Percentiles rank a stretch among this genome's conserved stretches.
These are phyloP conservation scores for Hymenoscyphus scutula DNA, from an alignment of 2,329 filamentous ascomycete genomes.

Conservation along the genomic window DNA sequence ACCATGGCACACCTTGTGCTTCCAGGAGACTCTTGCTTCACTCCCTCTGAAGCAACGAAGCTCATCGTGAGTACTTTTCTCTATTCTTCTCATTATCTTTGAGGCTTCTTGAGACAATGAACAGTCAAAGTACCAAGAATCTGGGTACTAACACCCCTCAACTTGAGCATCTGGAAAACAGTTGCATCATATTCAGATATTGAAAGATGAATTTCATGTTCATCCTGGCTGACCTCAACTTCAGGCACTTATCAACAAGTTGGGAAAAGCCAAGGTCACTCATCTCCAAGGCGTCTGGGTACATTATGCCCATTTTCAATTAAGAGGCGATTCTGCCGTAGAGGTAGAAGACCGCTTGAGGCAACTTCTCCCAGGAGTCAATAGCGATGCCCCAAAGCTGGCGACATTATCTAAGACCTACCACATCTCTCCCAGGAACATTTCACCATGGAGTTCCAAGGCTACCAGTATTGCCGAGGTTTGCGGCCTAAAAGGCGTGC, in stretches of 20 bases:
- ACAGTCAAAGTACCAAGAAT: slow-evolving; percentile 29
- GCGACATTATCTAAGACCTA: slow-evolving; percentile 23
- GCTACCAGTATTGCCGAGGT: slow-evolving; percentile 92
- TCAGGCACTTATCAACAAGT: background rate
- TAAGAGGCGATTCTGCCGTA: slow-evolving; percentile 20
- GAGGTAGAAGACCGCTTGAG: slow-evolving; percentile 19
- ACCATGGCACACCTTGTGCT: slow-evolving; percentile 27
- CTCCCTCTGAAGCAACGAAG: slow-evolving; percentile 32
- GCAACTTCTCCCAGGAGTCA: slow-evolving; percentile 29
- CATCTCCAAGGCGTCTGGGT: slow-evolving; percentile 11
- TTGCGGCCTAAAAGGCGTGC: slow-evolving; percentile 72
- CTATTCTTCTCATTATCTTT: background rate
- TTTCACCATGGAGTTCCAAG: slow-evolving; percentile 97
- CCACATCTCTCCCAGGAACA: slow-evolving; percentile 78
- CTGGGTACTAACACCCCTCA: slow-evolving; percentile 13
- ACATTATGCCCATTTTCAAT: background rate
- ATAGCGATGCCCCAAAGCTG: slow-evolving; percentile 13
- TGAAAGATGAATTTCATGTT: background rate
- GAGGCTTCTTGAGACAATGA: background rate
- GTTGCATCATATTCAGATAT: background rate
- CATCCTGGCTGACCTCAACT: background rate
- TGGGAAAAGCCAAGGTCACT: slow-evolving; percentile 9
- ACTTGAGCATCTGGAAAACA: background rate
- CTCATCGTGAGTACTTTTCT: slow-evolving; percentile 14
- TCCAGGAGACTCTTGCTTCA: slow-evolving; percentile 34